phyloP scores from a whole-genome alignment of 1,284 basidiomycete species.

The Neonothopanus nambi region DNA sequence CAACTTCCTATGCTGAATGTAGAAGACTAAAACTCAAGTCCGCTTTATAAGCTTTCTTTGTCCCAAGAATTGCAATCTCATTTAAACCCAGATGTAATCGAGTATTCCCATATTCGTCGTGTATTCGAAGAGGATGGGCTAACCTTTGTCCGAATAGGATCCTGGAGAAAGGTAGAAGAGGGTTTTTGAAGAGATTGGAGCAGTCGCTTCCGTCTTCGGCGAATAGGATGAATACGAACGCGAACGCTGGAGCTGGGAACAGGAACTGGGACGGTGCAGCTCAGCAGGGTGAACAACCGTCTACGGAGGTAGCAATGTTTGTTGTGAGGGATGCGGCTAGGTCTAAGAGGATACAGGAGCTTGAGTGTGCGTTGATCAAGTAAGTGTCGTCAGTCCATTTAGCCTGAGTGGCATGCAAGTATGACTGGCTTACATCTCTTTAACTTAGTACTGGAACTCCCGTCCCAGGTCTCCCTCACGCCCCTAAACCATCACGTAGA shows the following conservation, averaged over 20 bases:
- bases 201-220: slow-evolving; percentile 22
- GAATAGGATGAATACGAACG: slow-evolving; percentile 3
- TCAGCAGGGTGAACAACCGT: slow-evolving; percentile 15
- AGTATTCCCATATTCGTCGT: slow-evolving; percentile 25
- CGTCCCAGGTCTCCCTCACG: slow-evolving; percentile 16
- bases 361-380: slow-evolving; percentile 23
- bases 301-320: slow-evolving; percentile 27
- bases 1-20: slow-evolving; percentile 25
- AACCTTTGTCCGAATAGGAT: slow-evolving; percentile 26
- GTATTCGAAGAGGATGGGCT: slow-evolving; percentile 27
- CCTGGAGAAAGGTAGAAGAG: slow-evolving; percentile 26
- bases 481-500: slow-evolving; percentile 4
- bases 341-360: slow-evolving; percentile 26
- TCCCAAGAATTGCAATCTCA: neutral
- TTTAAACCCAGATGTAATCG: slow-evolving; percentile 20
- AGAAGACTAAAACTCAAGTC: slow-evolving; percentile 23
- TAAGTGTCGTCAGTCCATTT: slow-evolving; percentile 8
- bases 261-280: too few species aligned
- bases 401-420: too few species aligned
- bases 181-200: slow-evolving; percentile 26
- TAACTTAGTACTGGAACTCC: slow-evolving; percentile 21
- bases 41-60: neutral
- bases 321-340: slow-evolving; percentile 25
- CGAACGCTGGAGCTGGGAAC: too few species aligned
- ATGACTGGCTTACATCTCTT: too few species aligned